Percentiles rank a stretch among this genome's conserved stretches.
phyloP scores from a whole-genome alignment of 257 asterid species.

The Handroanthus guayacan region DNA sequence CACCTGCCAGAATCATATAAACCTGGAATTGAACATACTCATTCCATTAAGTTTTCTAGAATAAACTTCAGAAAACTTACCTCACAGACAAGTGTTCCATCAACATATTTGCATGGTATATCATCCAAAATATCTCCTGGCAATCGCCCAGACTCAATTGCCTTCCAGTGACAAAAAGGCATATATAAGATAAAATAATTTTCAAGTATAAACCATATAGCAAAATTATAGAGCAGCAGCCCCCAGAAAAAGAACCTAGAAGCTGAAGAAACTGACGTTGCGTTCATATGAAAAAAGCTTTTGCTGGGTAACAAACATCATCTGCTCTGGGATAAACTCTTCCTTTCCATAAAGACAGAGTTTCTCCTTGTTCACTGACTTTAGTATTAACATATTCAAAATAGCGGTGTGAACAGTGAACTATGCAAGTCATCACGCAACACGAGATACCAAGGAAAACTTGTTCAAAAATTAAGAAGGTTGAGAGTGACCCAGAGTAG shows the following conservation, averaged over 20 bases:
- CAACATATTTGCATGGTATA: constrained; percentile 81
- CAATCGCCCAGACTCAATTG: constrained; percentile 88
- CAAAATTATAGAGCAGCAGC: neutral
- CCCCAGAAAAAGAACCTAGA: neutral
- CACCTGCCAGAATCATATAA: constrained; percentile 56
- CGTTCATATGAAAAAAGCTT: neutral
- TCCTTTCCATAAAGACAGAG: neutral
- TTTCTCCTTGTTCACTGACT: neutral
- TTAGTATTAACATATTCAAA: neutral
- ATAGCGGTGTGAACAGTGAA: neutral
- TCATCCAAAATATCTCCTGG: constrained; percentile 95
- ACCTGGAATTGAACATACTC: constrained; percentile 19
- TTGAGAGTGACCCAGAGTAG: neutral
- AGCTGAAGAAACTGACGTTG: neutral
- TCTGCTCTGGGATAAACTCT: neutral
- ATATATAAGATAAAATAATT: constrained; percentile 28
- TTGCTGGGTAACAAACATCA: neutral
- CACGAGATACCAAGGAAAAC: neutral
- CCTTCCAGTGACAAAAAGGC: constrained; percentile 54
- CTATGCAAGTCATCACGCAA: neutral
- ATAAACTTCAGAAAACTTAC: constrained; percentile 47
- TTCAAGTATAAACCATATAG: neutral
- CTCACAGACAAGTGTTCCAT: constrained; percentile 89
- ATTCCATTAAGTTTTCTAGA: constrained; percentile 16
- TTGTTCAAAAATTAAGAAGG: neutral